These are phyloP conservation scores for Castanea sativa DNA, from an alignment of 306 rosid species.

Conservation along the genomic window DNA sequence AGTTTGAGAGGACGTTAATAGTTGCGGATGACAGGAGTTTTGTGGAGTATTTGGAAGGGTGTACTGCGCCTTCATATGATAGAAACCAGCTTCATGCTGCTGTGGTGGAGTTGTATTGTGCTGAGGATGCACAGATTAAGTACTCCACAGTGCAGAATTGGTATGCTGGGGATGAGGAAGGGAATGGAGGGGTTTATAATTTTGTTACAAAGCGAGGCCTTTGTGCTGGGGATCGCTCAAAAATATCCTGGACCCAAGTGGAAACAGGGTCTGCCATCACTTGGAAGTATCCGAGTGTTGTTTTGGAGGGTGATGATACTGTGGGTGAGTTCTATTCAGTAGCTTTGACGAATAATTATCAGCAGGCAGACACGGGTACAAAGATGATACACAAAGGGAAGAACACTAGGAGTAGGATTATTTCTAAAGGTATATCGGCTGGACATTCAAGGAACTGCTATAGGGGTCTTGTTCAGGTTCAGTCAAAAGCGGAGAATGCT, in stretches of 20 bases:
- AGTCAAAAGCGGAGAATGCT: conserved; percentile 81
- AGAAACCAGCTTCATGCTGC: conserved; percentile 93
- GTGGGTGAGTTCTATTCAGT: conserved; percentile 93
- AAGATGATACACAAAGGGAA: conserved; percentile 97
- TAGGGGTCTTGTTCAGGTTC: conserved; percentile 92
- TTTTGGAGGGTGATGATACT: conserved; percentile 87
- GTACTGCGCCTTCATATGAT: conserved; percentile 93
- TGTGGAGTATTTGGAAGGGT: conserved; percentile 93
- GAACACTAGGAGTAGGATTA: conserved; percentile 86
- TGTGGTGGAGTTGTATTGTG: conserved; percentile 79
- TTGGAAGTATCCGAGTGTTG: conserved; percentile 94
- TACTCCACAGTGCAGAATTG: conserved; percentile 96
- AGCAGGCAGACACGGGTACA: conserved; percentile 91
- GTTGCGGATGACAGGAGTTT: conserved; percentile 86
- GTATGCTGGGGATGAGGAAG: conserved; percentile 90
- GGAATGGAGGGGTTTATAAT: conserved; percentile 78
- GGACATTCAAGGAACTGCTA: conserved; percentile 88
- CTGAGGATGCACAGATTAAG: conserved; percentile 78
- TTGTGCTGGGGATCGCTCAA: conserved; percentile 71
- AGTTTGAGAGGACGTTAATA: conserved; percentile 89
- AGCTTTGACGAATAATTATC: conserved; percentile 86
- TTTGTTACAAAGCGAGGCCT: conserved; percentile 90
- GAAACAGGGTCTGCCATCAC: conserved; percentile 94
- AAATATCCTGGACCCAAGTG: conserved; percentile 92
- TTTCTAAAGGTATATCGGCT: conserved; percentile 86